A percentile compares a stretch with the other conserved stretches of the same genome.
Conservation (phyloP, 805 yeast genomes). For the Blastobotrys americana region DNA sequence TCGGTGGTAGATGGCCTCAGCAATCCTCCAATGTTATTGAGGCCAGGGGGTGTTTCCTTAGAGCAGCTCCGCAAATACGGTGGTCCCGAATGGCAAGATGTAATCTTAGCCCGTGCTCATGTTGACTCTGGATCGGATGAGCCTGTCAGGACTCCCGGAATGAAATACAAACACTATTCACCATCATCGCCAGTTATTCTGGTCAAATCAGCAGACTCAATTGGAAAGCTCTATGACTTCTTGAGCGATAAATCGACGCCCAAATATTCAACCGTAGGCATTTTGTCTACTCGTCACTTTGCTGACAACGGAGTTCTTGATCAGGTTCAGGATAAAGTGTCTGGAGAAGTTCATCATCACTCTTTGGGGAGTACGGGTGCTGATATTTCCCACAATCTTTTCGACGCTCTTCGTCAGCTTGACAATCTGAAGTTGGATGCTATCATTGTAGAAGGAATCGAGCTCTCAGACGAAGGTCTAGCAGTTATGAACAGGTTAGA, state of each 20-base stretch:
- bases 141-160: slow-evolving; percentile 87
- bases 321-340: background rate
- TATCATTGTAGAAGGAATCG: slow-evolving; percentile 79
- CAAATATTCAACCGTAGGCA: slow-evolving; percentile 12
- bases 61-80: slow-evolving; percentile 65
- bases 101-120: slow-evolving; percentile 51
- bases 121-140: slow-evolving; percentile 41
- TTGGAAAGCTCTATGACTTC: slow-evolving; percentile 11
- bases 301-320: slow-evolving; percentile 7
- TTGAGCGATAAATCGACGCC: slow-evolving; percentile 8
- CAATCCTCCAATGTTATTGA: slow-evolving; percentile 73
- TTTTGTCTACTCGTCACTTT: slow-evolving; percentile 16
- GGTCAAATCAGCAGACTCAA: slow-evolving; percentile 42
- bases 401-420: slow-evolving; percentile 63
- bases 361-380: slow-evolving; percentile 42
- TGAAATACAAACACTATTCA: slow-evolving; percentile 94
- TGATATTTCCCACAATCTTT: slow-evolving; percentile 69
- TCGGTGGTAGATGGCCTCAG: slow-evolving; percentile 90
- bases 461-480: slow-evolving; percentile 69
- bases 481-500: slow-evolving; percentile 89
- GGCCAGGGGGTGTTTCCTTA: slow-evolving; percentile 90
- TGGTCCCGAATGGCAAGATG: slow-evolving; percentile 59
- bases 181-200: slow-evolving; percentile 79
- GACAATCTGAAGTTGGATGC: slow-evolving; percentile 60
- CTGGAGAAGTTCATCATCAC: slow-evolving; percentile 2